Percentiles rank a stretch among this genome's conserved stretches.
These are phyloP conservation scores for Leptographium wingfieldii DNA, from an alignment of 2,329 filamentous ascomycete species.

Conservation along the genomic window DNA sequence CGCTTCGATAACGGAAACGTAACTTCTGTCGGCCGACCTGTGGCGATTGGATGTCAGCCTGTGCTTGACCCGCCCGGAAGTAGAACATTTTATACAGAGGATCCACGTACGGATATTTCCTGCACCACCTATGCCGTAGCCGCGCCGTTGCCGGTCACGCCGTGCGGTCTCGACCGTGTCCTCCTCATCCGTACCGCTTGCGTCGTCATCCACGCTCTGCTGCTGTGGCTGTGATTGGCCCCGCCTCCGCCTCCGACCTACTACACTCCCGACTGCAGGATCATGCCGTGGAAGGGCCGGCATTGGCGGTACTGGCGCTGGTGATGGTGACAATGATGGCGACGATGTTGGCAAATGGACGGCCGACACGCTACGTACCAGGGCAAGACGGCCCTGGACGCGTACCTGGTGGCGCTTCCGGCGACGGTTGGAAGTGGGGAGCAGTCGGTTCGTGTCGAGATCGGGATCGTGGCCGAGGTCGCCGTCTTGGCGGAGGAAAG, in stretches of 20 bases:
- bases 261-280: background rate
- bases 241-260: background rate
- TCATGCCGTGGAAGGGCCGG: background rate
- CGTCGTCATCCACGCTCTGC: background rate
- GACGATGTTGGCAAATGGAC: constrained; percentile 11
- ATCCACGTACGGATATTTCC: constrained; percentile 26
- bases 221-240: background rate
- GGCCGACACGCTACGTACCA: constrained; percentile 23
- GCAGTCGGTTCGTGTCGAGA: constrained; percentile 13
- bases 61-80: background rate
- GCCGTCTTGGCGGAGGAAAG: background rate
- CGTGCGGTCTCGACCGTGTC: constrained; percentile 13
- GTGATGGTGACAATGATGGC: background rate
- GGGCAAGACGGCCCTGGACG: constrained; percentile 23
- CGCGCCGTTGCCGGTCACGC: constrained; percentile 21
- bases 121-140: constrained; percentile 27
- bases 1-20: background rate
- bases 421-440: constrained; percentile 11
- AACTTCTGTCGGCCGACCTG: background rate
- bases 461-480: background rate
- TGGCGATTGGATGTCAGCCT: background rate
- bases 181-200: background rate
- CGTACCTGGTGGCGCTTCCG: constrained; percentile 22
- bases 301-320: too few species aligned
- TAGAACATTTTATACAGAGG: constrained; percentile 1